Conservation (phyloP, 352 stramenopile species). For the Globisporangium spiculum region DNA sequence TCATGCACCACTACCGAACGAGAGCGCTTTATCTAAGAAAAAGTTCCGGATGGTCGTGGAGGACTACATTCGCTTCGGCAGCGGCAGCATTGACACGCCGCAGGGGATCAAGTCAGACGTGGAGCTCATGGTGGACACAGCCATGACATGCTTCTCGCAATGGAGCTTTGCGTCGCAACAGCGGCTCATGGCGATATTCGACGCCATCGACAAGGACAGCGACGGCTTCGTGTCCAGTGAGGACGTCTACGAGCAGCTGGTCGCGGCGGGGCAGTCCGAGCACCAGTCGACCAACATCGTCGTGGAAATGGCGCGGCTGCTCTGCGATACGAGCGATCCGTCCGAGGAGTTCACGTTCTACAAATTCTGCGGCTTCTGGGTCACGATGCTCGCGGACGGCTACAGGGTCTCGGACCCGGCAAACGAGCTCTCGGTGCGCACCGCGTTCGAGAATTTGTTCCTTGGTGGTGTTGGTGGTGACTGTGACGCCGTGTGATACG, state of each 20-base stretch:
- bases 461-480: conserved; percentile 14
- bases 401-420: conserved; percentile 34
- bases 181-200: conserved; percentile 37
- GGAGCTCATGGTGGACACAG: conserved; percentile 46
- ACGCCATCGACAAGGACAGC: conserved; percentile 40
- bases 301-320: conserved; percentile 36
- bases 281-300: conserved; percentile 33
- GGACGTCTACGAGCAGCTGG: conserved; percentile 42
- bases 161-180: conserved; percentile 34
- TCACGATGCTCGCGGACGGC: conserved; percentile 47
- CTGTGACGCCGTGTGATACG: not conserved
- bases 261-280: conserved; percentile 29
- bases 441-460: conserved; percentile 39
- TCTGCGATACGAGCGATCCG: conserved; percentile 42
- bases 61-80: conserved; percentile 33
- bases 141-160: conserved; percentile 41
- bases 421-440: conserved; percentile 39
- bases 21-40: conserved; percentile 16
- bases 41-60: conserved; percentile 33
- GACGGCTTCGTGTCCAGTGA: conserved; percentile 48
- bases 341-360: conserved; percentile 54
- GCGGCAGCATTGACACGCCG: conserved; percentile 26
- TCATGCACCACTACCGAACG: not conserved
- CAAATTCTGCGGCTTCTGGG: conserved; percentile 49
- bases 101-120: conserved; percentile 52